These are phyloP conservation scores for barley (Hordeum vulgare) DNA, from an alignment of 176 grass and related monocot species.

Conservation along the genomic window DNA sequence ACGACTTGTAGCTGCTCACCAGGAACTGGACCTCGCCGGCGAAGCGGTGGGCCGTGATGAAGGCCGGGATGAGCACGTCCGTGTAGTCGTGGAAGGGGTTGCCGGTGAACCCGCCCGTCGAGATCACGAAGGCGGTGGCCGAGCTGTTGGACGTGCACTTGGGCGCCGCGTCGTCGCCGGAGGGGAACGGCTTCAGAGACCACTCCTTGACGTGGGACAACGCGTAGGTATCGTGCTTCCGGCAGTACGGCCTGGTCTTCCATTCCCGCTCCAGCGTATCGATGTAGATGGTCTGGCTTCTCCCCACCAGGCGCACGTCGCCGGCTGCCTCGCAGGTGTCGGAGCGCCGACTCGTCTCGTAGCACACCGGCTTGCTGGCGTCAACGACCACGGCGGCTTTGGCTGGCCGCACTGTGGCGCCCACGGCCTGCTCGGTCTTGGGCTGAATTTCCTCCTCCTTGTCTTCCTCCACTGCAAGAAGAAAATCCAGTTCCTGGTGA, in stretches of 20 bases:
- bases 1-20: slow-evolving; percentile 56
- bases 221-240: slow-evolving; percentile 44
- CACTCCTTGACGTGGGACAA: slow-evolving; percentile 50
- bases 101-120: slow-evolving; percentile 61
- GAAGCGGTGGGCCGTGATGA: slow-evolving; percentile 49
- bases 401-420: neutral
- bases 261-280: slow-evolving; percentile 30
- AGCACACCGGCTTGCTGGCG: slow-evolving; percentile 27
- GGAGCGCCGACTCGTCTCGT: slow-evolving; percentile 49
- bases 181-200: slow-evolving; percentile 28
- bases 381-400: neutral
- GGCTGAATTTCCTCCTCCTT: slow-evolving; percentile 1
- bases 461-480: neutral
- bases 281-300: slow-evolving; percentile 19
- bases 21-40: slow-evolving; percentile 63
- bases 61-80: slow-evolving; percentile 76
- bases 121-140: slow-evolving; percentile 47
- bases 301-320: slow-evolving; percentile 41
- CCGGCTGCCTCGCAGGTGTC: slow-evolving; percentile 54
- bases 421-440: neutral
- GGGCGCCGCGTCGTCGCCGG: neutral
- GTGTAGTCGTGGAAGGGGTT: slow-evolving; percentile 92
- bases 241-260: slow-evolving; percentile 48
- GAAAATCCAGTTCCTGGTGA: slow-evolving; percentile 3
- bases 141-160: slow-evolving; percentile 42